Evolutionary conservation across 768 basidiomycete species (phyloP).

Genomic region (Zangia roseola): DNA sequence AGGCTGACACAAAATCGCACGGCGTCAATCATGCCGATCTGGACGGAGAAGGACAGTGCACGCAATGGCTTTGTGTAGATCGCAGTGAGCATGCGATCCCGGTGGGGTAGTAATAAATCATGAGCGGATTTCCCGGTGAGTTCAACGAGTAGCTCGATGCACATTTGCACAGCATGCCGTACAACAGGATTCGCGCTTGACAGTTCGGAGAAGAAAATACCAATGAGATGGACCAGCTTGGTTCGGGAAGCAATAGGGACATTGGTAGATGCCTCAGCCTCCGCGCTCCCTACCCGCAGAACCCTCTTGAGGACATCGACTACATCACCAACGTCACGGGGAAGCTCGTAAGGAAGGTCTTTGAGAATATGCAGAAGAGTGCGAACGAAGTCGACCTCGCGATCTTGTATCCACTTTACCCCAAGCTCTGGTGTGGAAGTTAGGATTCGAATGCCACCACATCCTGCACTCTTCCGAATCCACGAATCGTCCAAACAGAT

Average conservation of each 20-base stretch:
- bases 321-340: slow-evolving; percentile 77
- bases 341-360: slow-evolving; percentile 89
- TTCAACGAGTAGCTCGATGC: slow-evolving; percentile 75
- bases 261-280: slow-evolving; percentile 47
- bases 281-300: slow-evolving; percentile 56
- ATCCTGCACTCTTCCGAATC: slow-evolving; percentile 88
- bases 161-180: slow-evolving; percentile 78
- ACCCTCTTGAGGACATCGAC: slow-evolving; percentile 71
- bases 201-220: slow-evolving; percentile 86
- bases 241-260: slow-evolving; percentile 42
- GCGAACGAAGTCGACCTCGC: slow-evolving; percentile 87
- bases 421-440: slow-evolving; percentile 69
- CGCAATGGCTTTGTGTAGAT: slow-evolving; percentile 97
- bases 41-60: slow-evolving; percentile 90
- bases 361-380: slow-evolving; percentile 90
- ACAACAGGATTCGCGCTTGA: slow-evolving; percentile 85
- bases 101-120: slow-evolving; percentile 80
- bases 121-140: slow-evolving; percentile 67
- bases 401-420: slow-evolving; percentile 76
- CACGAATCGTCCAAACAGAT: slow-evolving; percentile 91
- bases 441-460: slow-evolving; percentile 80
- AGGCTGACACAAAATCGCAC: slow-evolving; percentile 91
- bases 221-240: slow-evolving; percentile 66
- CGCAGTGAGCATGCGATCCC: slow-evolving; percentile 82
- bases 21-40: slow-evolving; percentile 97